phyloP scores from a whole-genome alignment of 352 stramenopile genomes.

The Aphanomyces euteiches region DNA sequence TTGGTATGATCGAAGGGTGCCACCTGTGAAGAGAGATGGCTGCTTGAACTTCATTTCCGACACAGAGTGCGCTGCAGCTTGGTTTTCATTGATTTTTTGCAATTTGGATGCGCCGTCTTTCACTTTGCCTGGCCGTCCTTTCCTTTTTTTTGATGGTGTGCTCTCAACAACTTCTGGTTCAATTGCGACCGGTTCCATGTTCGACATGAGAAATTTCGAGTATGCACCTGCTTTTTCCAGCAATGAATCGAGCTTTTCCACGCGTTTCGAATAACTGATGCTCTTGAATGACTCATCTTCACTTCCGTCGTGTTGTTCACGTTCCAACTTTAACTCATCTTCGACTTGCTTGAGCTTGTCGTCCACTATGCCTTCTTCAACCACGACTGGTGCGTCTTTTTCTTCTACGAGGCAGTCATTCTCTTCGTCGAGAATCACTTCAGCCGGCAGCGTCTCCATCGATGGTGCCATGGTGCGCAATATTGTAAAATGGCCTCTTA shows the following conservation, averaged over 20 bases:
- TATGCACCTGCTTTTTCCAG: conserved; percentile 85
- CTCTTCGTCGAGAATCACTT: not conserved
- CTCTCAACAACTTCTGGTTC: conserved; percentile 31
- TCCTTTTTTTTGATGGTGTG: conserved; percentile 39
- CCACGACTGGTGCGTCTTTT: not conserved
- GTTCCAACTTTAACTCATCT: conserved; percentile 22
- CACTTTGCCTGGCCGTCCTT: conserved; percentile 49
- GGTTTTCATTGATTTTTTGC: conserved; percentile 28
- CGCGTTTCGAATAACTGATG: conserved; percentile 25
- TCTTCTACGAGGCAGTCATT: not conserved
- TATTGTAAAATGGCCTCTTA: too few relatives aligned
- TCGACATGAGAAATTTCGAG: conserved; percentile 83
- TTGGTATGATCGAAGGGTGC: conserved; percentile 92
- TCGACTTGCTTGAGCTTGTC: conserved; percentile 22
- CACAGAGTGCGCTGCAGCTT: conserved; percentile 14
- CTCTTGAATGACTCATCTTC: conserved; percentile 6
- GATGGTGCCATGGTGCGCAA: not conserved
- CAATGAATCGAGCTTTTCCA: conserved; percentile 74
- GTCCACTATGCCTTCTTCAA: conserved; percentile 6
- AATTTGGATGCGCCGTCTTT: conserved; percentile 25
- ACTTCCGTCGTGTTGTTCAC: not conserved
- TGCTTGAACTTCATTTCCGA: conserved; percentile 57
- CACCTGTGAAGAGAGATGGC: conserved; percentile 70
- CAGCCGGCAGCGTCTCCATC: not conserved
- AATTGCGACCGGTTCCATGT: conserved; percentile 58